These are phyloP conservation scores for Metschnikowia baotianmanensis DNA, from an alignment of 805 yeast genomes.

Conservation along the genomic window DNA sequence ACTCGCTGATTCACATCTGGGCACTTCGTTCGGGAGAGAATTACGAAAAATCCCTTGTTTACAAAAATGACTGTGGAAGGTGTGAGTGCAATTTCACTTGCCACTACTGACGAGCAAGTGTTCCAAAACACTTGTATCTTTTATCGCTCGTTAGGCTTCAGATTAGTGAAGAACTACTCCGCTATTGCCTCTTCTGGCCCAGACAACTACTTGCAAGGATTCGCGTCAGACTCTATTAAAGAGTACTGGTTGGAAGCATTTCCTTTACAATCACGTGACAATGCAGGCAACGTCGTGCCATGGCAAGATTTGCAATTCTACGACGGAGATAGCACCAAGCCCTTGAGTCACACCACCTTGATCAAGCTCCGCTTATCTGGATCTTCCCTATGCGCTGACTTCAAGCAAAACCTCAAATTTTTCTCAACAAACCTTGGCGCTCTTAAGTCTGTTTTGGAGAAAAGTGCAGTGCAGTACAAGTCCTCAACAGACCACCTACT, in stretches of 20 bases:
- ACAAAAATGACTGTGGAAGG: slow-evolving; percentile 21
- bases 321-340: slow-evolving; percentile 34
- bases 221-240: slow-evolving; percentile 61
- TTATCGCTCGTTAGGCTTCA: slow-evolving; percentile 61
- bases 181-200: slow-evolving; percentile 38
- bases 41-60: no score
- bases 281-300: slow-evolving; percentile 34
- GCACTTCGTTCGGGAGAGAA: no score
- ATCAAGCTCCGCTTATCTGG: slow-evolving; percentile 36
- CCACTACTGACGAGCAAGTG: slow-evolving; percentile 47
- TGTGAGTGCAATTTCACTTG: slow-evolving; percentile 59
- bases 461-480: slow-evolving; percentile 5
- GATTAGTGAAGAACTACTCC: slow-evolving; percentile 56
- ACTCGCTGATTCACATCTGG: not conserved
- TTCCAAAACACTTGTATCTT: slow-evolving; percentile 52
- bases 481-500: slow-evolving; percentile 12
- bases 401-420: slow-evolving; percentile 25
- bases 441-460: slow-evolving; percentile 21
- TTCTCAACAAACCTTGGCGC: slow-evolving; percentile 30
- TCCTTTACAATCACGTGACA: slow-evolving; percentile 45
- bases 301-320: slow-evolving; percentile 42
- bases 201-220: slow-evolving; percentile 43
- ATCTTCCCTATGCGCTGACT: slow-evolving; percentile 9
- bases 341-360: slow-evolving; percentile 28
- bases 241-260: slow-evolving; percentile 75